A percentile compares a stretch with the other conserved stretches of the same genome.
phyloP scores from a whole-genome alignment of 2,329 filamentous ascomycete species.

The Ascomycota sp. region DNA sequence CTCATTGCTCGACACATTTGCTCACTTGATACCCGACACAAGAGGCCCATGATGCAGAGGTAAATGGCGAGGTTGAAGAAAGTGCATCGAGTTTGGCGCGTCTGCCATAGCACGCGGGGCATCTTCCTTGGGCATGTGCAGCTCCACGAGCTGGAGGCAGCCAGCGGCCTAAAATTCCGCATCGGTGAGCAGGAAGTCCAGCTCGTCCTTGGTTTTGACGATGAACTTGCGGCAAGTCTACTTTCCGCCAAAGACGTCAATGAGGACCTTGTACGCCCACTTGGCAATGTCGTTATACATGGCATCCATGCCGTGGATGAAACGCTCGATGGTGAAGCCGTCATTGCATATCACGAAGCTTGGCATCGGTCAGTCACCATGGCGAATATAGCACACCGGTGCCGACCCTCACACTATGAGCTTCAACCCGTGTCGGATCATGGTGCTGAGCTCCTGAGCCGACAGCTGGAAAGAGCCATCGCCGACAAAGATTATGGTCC shows the following conservation, averaged over 20 bases:
- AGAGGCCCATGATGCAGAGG: too few relatives aligned
- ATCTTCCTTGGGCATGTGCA: slow-evolving; percentile 64
- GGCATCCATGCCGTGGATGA: slow-evolving; percentile 66
- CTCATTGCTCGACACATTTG: too few relatives aligned
- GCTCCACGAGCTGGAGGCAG: slow-evolving; percentile 51
- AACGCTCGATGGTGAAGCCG: slow-evolving; percentile 76
- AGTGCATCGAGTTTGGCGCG: too few relatives aligned
- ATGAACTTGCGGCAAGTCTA: slow-evolving; percentile 40
- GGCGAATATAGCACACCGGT: too few relatives aligned
- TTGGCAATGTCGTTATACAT: slow-evolving; percentile 60
- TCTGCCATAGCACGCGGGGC: slow-evolving; percentile 50
- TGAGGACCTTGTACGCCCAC: slow-evolving; percentile 55
- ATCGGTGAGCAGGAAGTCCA: slow-evolving; percentile 44
- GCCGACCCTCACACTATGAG: too few relatives aligned
- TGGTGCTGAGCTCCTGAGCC: slow-evolving; percentile 65
- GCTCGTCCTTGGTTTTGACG: slow-evolving; percentile 47
- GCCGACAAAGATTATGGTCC: slow-evolving; percentile 73
- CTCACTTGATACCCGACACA: too few relatives aligned
- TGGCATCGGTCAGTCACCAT: slow-evolving; percentile 1
- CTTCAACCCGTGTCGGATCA: slow-evolving; percentile 54
- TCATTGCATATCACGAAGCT: slow-evolving; percentile 73
- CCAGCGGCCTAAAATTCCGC: slow-evolving; percentile 37
- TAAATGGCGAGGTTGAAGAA: too few relatives aligned
- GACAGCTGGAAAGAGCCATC: slow-evolving; percentile 78
- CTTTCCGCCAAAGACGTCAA: slow-evolving; percentile 46